Evolutionary conservation across 2,329 filamentous ascomycete genomes (phyloP).

Genomic region (Colletotrichum nymphaeae): DNA sequence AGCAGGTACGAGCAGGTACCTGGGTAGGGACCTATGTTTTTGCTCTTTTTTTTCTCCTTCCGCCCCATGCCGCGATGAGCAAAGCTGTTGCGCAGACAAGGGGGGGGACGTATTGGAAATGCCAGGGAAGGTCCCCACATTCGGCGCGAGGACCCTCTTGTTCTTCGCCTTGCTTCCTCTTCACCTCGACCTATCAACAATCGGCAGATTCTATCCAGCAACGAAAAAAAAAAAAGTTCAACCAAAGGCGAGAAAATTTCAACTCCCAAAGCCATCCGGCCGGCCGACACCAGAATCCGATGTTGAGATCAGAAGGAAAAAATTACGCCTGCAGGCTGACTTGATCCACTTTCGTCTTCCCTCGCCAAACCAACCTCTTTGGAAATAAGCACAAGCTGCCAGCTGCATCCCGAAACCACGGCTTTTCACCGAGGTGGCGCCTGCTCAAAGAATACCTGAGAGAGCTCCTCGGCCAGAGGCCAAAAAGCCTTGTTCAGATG

Average conservation of each 20-base stretch:
- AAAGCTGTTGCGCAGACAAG: constrained; percentile 10
- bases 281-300: neutral
- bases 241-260: neutral
- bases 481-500: constrained; percentile 14
- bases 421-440: constrained; percentile 25
- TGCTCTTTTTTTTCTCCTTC: constrained; percentile 6
- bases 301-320: neutral
- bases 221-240: neutral
- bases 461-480: neutral
- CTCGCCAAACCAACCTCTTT: constrained; percentile 25
- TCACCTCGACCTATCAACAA: constrained; percentile 31
- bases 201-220: constrained; percentile 18
- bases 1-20: neutral
- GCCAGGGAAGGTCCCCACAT: constrained; percentile 28
- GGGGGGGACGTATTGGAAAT: constrained; percentile 11
- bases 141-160: constrained; percentile 24
- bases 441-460: constrained; percentile 4
- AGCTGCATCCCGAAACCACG: constrained; percentile 28
- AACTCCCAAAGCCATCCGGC: neutral
- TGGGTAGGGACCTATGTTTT: neutral
- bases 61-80: neutral
- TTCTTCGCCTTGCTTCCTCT: constrained; percentile 11
- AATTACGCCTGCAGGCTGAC: neutral
- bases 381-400: constrained; percentile 21
- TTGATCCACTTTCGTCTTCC: constrained; percentile 13